Conservation (phyloP, 768 basidiomycete genomes). For the Termitomyces sp. region DNA sequence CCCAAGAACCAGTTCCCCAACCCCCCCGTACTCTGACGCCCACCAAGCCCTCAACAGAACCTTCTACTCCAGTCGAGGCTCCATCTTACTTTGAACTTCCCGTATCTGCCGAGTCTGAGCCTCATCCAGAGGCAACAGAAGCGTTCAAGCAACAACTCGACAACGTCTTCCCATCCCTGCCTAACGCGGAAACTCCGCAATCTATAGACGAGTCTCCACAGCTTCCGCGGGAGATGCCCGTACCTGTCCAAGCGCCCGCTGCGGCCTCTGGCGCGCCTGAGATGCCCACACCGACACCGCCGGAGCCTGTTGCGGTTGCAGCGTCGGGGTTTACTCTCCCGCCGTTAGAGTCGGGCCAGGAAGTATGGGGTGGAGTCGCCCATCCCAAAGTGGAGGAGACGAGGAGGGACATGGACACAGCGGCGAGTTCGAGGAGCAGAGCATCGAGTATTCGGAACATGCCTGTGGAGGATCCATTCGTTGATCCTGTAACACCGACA, state of each 20-base stretch:
- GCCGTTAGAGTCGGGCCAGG: constrained; percentile 10
- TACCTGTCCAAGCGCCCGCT: background rate
- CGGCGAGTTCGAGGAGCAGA: constrained; percentile 8
- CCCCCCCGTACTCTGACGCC: background rate
- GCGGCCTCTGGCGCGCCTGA: background rate
- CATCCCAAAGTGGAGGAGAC: background rate
- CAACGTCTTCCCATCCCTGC: background rate
- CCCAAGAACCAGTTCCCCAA: constrained; percentile 2
- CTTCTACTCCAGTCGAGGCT: background rate
- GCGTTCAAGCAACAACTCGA: background rate
- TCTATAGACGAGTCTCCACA: background rate
- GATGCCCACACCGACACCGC: constrained; percentile 8
- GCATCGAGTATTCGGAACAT: constrained; percentile 12
- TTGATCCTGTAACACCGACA: constrained; percentile 24
- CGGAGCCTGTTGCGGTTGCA: background rate
- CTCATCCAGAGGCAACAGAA: background rate
- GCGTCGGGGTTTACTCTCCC: constrained; percentile 6
- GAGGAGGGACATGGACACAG: constrained; percentile 3
- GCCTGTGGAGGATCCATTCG: constrained; percentile 24
- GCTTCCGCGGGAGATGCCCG: background rate
- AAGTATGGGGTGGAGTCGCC: constrained; percentile 15
- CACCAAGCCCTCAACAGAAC: background rate
- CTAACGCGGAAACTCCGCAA: background rate
- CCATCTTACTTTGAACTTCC: background rate
- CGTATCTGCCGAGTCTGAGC: background rate